Conservation (phyloP, 768 basidiomycete genomes). For the Thelephora ganbajun region DNA sequence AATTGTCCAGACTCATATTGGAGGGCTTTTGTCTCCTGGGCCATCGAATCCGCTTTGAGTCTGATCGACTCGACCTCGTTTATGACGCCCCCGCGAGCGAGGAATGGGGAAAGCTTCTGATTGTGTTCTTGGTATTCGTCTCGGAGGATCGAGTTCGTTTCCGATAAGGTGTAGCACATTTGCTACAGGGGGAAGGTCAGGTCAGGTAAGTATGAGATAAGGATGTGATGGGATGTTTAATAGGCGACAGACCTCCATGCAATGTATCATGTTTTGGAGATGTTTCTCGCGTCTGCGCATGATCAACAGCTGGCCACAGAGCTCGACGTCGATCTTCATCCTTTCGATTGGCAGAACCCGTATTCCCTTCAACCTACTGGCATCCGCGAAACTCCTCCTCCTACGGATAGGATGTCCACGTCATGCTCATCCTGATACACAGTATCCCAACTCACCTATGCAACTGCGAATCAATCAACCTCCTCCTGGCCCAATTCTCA, state of each 20-base stretch:
- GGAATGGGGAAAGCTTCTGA: slow-evolving; percentile 31
- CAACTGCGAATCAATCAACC: not conserved
- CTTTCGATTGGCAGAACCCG: slow-evolving; percentile 42
- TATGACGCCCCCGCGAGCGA: slow-evolving; percentile 30
- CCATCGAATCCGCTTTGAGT: slow-evolving; percentile 34
- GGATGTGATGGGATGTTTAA: not conserved
- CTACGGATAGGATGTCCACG: slow-evolving; percentile 12
- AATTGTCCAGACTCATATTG: slow-evolving; percentile 65
- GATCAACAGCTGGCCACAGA: slow-evolving; percentile 60
- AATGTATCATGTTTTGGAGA: slow-evolving; percentile 46
- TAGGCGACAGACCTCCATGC: slow-evolving; percentile 32
- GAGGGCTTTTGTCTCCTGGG: slow-evolving; percentile 51
- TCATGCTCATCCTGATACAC: not conserved
- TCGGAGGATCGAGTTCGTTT: slow-evolving; percentile 42
- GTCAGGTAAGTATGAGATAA: slow-evolving; percentile 12
- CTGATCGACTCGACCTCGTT: slow-evolving; percentile 36
- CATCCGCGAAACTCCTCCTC: slow-evolving; percentile 56
- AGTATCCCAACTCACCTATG: not conserved
- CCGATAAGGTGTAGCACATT: slow-evolving; percentile 23
- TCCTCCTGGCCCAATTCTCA: not conserved
- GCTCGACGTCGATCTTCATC: slow-evolving; percentile 69
- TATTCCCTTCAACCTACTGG: slow-evolving; percentile 32
- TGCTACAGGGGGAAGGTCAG: slow-evolving; percentile 29
- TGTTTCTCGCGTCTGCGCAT: slow-evolving; percentile 58
- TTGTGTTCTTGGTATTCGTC: slow-evolving; percentile 44